Evolutionary conservation across 805 yeast genomes (phyloP).

Genomic region (Cyberlindnera japonica): DNA sequence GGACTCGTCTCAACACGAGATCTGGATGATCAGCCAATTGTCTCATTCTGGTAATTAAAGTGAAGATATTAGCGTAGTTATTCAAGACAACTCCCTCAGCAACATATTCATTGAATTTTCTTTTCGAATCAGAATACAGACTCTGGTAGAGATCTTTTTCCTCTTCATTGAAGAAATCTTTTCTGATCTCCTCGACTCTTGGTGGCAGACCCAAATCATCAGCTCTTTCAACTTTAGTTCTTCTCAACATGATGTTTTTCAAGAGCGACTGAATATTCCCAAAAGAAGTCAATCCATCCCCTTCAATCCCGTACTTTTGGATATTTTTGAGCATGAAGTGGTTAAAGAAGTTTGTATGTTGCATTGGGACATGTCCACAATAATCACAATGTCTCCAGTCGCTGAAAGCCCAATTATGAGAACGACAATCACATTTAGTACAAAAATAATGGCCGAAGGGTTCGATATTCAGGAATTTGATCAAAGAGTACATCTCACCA

Average conservation of each 20-base stretch:
- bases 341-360: slow-evolving; percentile 91
- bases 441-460: slow-evolving; percentile 92
- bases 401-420: slow-evolving; percentile 79
- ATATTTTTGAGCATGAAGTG: slow-evolving; percentile 94
- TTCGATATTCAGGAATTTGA: slow-evolving; percentile 74
- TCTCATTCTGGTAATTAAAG: slow-evolving; percentile 94
- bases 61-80: slow-evolving; percentile 95
- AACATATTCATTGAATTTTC: slow-evolving; percentile 88
- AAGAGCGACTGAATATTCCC: slow-evolving; percentile 69
- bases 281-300: slow-evolving; percentile 78
- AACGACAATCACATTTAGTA: slow-evolving; percentile 84
- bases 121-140: slow-evolving; percentile 77
- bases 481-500: slow-evolving; percentile 92
- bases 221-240: slow-evolving; percentile 95
- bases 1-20: slow-evolving; percentile 73
- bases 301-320: slow-evolving; percentile 77
- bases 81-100: slow-evolving; percentile 95
- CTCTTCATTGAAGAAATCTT: slow-evolving; percentile 87
- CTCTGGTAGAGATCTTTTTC: slow-evolving; percentile 91
- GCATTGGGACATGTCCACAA: slow-evolving; percentile 93
- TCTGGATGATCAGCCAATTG: slow-evolving; percentile 99
- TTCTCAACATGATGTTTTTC: slow-evolving; percentile 81
- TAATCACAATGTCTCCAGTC: slow-evolving; percentile 79
- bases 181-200: slow-evolving; percentile 82
- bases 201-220: slow-evolving; percentile 98